phyloP scores from a whole-genome alignment of 31 red algal genomes.

The Asparagopsis taxiformis region DNA sequence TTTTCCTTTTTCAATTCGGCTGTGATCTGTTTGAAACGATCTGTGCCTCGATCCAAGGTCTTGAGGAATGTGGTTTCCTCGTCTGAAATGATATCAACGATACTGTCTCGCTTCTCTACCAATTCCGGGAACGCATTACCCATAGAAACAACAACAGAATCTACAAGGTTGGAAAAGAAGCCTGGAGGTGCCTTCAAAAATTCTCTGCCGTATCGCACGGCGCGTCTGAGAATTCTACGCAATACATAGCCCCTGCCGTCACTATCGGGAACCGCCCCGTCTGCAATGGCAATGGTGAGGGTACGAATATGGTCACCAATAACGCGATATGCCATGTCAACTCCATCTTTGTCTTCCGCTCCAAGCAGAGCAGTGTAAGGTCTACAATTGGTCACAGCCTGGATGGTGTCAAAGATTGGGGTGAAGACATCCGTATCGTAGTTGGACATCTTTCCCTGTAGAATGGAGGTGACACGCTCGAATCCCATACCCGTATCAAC shows the following conservation, averaged over 20 bases:
- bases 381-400: constrained; percentile 58
- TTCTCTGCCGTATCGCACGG: constrained; percentile 93
- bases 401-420: constrained; percentile 89
- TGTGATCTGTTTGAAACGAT: constrained; percentile 80
- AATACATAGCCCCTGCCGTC: constrained; percentile 95
- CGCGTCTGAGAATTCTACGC: constrained; percentile 89
- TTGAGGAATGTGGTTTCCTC: constrained; percentile 84
- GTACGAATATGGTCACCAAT: constrained; percentile 97
- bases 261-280: constrained; percentile 92
- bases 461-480: constrained; percentile 87
- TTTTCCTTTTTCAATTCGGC: constrained; percentile 28
- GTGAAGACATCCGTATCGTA: constrained; percentile 99
- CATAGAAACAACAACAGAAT: constrained; percentile 65
- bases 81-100: constrained; percentile 73
- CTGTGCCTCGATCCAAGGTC: constrained; percentile 84
- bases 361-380: constrained; percentile 78
- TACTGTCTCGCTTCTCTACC: constrained; percentile 56
- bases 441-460: constrained; percentile 91
- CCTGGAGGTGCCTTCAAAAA: constrained; percentile 77
- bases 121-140: constrained; percentile 85
- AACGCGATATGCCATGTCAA: constrained; percentile 97
- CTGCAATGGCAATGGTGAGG: constrained; percentile 90
- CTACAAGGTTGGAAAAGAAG: constrained; percentile 78
- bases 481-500: constrained; percentile 99
- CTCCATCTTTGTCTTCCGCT: constrained; percentile 56